Base-by-base conservation (phyloP, 108 stramenopile genomes). In the Cyclotella sp. region DNA sequence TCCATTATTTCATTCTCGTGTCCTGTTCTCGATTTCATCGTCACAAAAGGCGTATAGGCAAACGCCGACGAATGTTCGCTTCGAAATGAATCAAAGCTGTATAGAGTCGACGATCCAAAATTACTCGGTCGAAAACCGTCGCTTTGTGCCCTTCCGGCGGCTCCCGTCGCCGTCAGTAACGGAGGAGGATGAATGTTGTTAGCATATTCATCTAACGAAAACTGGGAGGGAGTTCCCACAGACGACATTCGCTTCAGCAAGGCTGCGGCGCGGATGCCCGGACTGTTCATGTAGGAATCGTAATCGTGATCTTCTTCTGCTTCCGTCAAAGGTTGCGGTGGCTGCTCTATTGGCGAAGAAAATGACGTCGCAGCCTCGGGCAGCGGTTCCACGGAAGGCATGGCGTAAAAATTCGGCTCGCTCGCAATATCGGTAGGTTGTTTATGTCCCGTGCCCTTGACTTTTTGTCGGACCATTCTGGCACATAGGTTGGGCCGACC, bases 391-490 rank as follows among this genome's bases (percentile, higher is more conserved):
- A 80, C 58, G 9, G 69, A 76, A 14, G 87, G 68, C 90, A 94
- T 89, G 40, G 79, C 55, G 51, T 97, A 95, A 68, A 97, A 93
- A 72, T 95, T 91, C 4, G 96, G 93, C 74, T 95, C 93, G 40
- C 85, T 87, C 18, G 79, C 76, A 24, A 86, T 86, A 81, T 95
- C 92, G 24, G 91, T 87, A 4, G 92, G 93, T 83, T 93, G 90
- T 82, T 95, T 95, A 76, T 95, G 93, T 5, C 93, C 93, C 4
- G 93, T 95, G 16, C 93, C 96, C 75, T 95, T 95, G 51, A 95
- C 91, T 73, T 95, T 95, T 74, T 92, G 92, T 19, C 94, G 83
- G 14, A 75, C 75, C 96, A 97, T 95, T 28, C 88, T 83, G 70
- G 83, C 72, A 72, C 90, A 85, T 2, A 95, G 85, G 29, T 89